Base-by-base conservation (phyloP, 768 basidiomycete genomes). In the Termitomyces sp. region DNA sequence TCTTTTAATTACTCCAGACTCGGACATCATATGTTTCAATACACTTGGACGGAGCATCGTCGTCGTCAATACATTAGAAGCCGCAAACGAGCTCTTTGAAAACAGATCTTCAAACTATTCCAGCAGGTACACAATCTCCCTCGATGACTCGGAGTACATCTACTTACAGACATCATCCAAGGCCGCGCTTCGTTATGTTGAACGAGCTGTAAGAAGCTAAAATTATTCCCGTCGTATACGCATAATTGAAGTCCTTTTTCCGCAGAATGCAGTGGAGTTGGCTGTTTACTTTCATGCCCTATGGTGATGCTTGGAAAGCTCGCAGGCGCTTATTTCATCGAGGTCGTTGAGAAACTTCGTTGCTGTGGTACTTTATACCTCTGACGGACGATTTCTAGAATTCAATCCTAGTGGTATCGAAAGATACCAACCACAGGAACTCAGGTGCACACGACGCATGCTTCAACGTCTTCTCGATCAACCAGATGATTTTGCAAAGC, bases 401-500 rank as follows among this genome's bases (percentile, higher is more conserved):
- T 70, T 76, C 48, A 65, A 72, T 50, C 63, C 65, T 1, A 62
- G 58, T 16, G 67, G 68, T 1, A 61, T 62, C 6, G 52, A 55
- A 9, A 61, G 60, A 31, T 74, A 70, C 53, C 64, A 64, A 31
- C 60, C 67, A 16, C 60, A 60, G 26, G 61, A 68, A 55, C 29
- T 67, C 16, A 65, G 65, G 42, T 69, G 68, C 9, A 67, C 71
- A 3, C 68, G 66, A 46, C 41, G 61, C 13, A 62, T 76, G 14
- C 65, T 73, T 14, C 61, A 56, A n/a, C 62, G 65, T 14, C 56
- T 74, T 16, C 65, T 70, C 5, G 64, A 70, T 18, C 57, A 65
- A 9, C 70, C 72, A 6, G 68, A 70, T n/a, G 65, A 71, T 31
- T 71, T 73, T 49, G 62, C 66, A 26, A 51, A 53, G 9, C 61